phyloP scores from a whole-genome alignment of 2,329 filamentous ascomycete species.

The Sporothrix globosa region DNA sequence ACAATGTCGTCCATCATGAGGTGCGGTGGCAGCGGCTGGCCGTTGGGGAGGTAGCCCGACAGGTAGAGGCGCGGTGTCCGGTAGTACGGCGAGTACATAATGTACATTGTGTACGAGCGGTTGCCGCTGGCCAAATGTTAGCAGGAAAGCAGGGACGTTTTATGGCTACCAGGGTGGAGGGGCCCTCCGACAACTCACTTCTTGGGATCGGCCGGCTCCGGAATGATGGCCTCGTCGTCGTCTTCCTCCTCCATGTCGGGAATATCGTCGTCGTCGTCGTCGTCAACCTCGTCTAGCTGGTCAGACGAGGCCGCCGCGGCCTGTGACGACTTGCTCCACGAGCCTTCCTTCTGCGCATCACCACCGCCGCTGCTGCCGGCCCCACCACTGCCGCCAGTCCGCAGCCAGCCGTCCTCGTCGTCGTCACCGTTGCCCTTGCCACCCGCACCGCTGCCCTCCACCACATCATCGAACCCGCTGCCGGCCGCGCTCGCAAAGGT shows the following conservation, averaged over 20 bases:
- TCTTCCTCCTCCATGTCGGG: slow-evolving; percentile 99
- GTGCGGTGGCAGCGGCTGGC: slow-evolving; percentile 55
- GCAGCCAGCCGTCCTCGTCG: slow-evolving; percentile 87
- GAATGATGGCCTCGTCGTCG: slow-evolving; percentile 94
- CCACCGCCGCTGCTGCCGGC: not conserved
- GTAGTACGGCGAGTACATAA: slow-evolving; percentile 96
- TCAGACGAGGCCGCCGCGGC: slow-evolving; percentile 74
- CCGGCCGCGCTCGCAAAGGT: slow-evolving; percentile 89
- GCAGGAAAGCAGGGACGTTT: not conserved
- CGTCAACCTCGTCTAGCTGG: slow-evolving; percentile 71
- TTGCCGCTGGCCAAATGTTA: slow-evolving; percentile 61
- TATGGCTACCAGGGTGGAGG: too few relatives aligned
- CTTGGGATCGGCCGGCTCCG: slow-evolving; percentile 62
- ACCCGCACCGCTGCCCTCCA: slow-evolving; percentile 74
- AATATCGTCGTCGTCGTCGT: slow-evolving; percentile 78
- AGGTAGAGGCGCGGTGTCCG: slow-evolving; percentile 93
- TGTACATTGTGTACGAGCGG: slow-evolving; percentile 97
- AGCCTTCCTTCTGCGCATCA: not conserved
- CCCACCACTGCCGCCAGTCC: slow-evolving; percentile 67
- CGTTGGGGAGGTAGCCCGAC: slow-evolving; percentile 80
- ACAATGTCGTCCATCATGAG: slow-evolving; percentile 49
- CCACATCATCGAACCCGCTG: slow-evolving; percentile 74
- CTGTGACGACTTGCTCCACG: slow-evolving; percentile 7
- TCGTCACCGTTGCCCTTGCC: slow-evolving; percentile 51
- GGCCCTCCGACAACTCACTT: slow-evolving; percentile 43